phyloP scores from a whole-genome alignment of 306 rosid species.

The Bauhinia variegata region DNA sequence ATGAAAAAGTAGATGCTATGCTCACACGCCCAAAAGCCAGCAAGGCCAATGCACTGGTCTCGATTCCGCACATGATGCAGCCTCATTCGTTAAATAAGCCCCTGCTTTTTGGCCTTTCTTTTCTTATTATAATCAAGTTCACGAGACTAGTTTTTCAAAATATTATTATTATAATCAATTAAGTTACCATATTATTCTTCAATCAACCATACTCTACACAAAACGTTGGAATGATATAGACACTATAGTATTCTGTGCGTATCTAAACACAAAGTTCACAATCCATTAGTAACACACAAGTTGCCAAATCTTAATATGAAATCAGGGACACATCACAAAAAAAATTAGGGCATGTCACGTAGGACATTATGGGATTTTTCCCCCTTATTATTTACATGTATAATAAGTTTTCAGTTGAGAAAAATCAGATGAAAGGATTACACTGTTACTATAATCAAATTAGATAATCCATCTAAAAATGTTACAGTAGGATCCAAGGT shows the following conservation, averaged over 20 bases:
- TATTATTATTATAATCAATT: not conserved
- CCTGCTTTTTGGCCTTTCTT: slow-evolving; percentile 13
- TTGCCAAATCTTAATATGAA: no score
- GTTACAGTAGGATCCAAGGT: slow-evolving; percentile 59
- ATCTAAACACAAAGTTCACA: no score
- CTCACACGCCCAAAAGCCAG: slow-evolving; percentile 27
- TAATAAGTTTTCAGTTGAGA: not conserved
- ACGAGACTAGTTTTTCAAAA: not conserved
- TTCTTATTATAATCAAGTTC: not conserved
- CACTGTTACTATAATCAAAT: slow-evolving; percentile 41
- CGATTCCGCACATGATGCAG: slow-evolving; percentile 23
- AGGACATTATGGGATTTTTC: not conserved
- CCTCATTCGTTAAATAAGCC: not conserved
- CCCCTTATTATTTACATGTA: not conserved
- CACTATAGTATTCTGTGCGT: no score
- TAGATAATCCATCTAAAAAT: slow-evolving; percentile 39
- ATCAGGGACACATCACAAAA: not conserved
- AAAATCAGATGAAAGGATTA: not conserved
- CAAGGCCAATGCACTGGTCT: slow-evolving; percentile 26
- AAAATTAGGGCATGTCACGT: slow-evolving; percentile 1
- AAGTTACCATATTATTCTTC: not conserved
- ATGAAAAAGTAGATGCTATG: slow-evolving; percentile 32
- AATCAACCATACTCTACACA: no score
- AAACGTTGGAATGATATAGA: not conserved
- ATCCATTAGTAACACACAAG: no score